Evolutionary conservation across 805 yeast genomes (phyloP).

Genomic region (Suhomyces pyralidae): DNA sequence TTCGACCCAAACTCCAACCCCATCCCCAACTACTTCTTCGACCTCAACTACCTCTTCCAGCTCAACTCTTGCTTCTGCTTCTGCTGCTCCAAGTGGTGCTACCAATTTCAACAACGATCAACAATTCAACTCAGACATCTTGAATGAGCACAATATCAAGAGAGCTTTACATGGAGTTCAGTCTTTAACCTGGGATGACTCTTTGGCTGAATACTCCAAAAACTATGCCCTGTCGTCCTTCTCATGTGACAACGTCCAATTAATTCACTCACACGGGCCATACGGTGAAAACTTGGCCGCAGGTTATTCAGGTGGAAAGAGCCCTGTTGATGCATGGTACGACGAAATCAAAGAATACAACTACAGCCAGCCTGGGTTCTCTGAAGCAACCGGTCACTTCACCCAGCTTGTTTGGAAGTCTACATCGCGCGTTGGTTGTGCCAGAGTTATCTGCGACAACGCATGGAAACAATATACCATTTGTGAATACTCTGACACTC

Average conservation of each 20-base stretch:
- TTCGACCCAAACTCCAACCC: slow-evolving; percentile 1
- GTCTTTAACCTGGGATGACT: slow-evolving; percentile 30
- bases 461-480: slow-evolving; percentile 60
- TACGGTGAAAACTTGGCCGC: slow-evolving; percentile 80
- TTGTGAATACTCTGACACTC: slow-evolving; percentile 59
- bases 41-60: slow-evolving; percentile 8
- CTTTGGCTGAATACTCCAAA: slow-evolving; percentile 33
- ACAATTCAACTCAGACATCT: slow-evolving; percentile 25
- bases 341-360: slow-evolving; percentile 56
- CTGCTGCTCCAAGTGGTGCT: slow-evolving; percentile 12
- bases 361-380: slow-evolving; percentile 50
- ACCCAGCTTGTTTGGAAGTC: slow-evolving; percentile 73
- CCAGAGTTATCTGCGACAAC: slow-evolving; percentile 44
- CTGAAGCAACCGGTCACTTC: slow-evolving; percentile 67
- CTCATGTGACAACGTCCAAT: slow-evolving; percentile 55
- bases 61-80: slow-evolving; percentile 11
- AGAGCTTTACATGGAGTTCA: slow-evolving; percentile 33
- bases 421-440: slow-evolving; percentile 66
- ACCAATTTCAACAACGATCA: slow-evolving; percentile 15
- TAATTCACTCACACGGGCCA: slow-evolving; percentile 61
- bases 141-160: slow-evolving; percentile 34
- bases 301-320: slow-evolving; percentile 54
- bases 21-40: slow-evolving; percentile 6
- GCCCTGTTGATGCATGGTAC: slow-evolving; percentile 75
- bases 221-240: slow-evolving; percentile 50